These are phyloP conservation scores for Xylaria polymorpha DNA, from an alignment of 2,329 filamentous ascomycete species.

Conservation along the genomic window DNA sequence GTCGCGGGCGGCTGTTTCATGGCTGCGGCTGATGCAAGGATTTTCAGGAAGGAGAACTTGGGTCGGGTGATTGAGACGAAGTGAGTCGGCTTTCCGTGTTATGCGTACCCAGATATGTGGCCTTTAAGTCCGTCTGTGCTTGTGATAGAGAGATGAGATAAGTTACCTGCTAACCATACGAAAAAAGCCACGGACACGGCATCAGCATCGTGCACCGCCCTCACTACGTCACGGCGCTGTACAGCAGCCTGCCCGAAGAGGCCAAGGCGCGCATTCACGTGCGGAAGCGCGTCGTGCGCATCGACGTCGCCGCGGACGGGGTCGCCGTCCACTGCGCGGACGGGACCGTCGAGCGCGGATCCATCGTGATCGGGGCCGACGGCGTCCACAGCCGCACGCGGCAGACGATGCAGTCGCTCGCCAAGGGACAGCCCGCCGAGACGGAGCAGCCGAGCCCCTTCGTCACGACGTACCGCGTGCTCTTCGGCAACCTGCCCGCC, in stretches of 20 bases:
- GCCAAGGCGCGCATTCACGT: constrained; percentile 39
- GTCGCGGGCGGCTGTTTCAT: constrained; percentile 28
- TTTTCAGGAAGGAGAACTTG: constrained; percentile 22
- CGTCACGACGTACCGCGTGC: constrained; percentile 42
- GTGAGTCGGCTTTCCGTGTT: constrained; percentile 29
- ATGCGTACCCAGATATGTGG: background rate
- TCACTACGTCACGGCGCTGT: constrained; percentile 41
- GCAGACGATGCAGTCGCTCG: constrained; percentile 48
- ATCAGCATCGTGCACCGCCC: constrained; percentile 43
- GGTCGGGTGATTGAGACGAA: constrained; percentile 25
- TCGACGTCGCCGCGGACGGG: constrained; percentile 42
- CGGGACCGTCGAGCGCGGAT: constrained; percentile 50
- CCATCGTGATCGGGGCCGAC: constrained; percentile 57
- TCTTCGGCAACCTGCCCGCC: constrained; percentile 38
- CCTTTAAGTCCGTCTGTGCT: background rate
- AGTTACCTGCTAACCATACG: background rate
- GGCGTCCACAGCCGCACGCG: constrained; percentile 55
- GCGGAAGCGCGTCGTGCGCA: constrained; percentile 44
- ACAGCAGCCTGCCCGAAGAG: constrained; percentile 38
- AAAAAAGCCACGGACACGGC: constrained; percentile 44
- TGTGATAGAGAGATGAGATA: background rate
- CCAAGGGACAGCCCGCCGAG: background rate
- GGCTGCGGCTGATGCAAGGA: constrained; percentile 35
- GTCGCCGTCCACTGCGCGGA: constrained; percentile 52
- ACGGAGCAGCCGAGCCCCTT: constrained; percentile 39